A percentile compares a stretch with the other conserved stretches of the same genome.
These are phyloP conservation scores for Oenanthe javanica DNA, from an alignment of 140 eudicot genomes.

Conservation along the genomic window DNA sequence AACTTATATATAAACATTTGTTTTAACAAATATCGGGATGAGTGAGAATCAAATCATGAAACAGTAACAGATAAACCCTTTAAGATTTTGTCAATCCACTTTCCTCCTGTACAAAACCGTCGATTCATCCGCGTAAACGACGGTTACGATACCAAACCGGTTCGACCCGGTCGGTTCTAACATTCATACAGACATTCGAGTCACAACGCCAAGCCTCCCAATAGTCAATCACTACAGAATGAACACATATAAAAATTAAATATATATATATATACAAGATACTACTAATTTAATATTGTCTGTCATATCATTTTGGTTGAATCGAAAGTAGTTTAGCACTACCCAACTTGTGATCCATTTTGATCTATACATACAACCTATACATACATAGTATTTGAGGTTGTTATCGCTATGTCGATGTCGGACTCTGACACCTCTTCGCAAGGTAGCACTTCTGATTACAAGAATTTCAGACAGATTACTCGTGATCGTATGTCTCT, in stretches of 20 bases:
- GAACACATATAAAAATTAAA: no score
- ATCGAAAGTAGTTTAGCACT: background rate
- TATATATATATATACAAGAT: no score
- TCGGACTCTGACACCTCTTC: conserved; percentile 94
- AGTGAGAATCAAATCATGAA: no score
- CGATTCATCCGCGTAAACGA: background rate
- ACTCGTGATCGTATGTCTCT: conserved; percentile 82
- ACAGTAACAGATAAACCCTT: no score
- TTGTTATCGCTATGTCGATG: conserved; percentile 54
- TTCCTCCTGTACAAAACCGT: background rate
- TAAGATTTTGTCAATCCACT: no score
- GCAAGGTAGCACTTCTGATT: conserved; percentile 47
- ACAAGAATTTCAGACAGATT: conserved; percentile 64
- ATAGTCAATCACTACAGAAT: no score
- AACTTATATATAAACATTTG: no score
- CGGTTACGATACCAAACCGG: background rate
- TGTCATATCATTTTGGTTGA: background rate
- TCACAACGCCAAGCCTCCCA: background rate
- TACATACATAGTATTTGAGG: background rate
- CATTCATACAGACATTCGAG: background rate
- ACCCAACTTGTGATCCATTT: background rate
- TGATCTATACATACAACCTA: background rate
- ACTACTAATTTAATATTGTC: no score
- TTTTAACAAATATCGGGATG: no score
- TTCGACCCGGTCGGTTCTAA: background rate